Percentiles rank a stretch among this genome's conserved stretches.
phyloP scores from a whole-genome alignment of 768 basidiomycete genomes.

The Suillus placidus region DNA sequence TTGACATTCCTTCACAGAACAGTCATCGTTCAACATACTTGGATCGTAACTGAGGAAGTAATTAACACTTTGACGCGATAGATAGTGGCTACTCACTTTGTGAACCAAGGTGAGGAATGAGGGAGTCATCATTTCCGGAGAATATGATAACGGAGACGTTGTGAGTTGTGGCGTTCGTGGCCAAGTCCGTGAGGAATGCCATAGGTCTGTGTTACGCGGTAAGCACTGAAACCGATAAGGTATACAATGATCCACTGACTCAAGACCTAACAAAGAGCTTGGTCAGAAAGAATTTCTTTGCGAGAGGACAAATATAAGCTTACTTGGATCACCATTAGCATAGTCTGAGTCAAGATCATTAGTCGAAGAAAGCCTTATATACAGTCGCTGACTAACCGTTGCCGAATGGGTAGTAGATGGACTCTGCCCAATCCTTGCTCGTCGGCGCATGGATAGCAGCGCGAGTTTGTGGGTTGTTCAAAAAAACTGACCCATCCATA shows the following conservation, averaged over 20 bases:
- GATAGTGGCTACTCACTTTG: constrained; percentile 47
- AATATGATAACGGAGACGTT: constrained; percentile 57
- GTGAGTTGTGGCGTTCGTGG: constrained; percentile 59
- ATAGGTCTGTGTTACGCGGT: constrained; percentile 49
- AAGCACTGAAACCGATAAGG: constrained; percentile 8
- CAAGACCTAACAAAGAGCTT: constrained; percentile 29
- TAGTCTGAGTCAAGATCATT: constrained; percentile 19
- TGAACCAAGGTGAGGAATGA: constrained; percentile 63
- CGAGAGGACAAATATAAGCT: constrained; percentile 14
- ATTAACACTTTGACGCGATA: constrained; percentile 7
- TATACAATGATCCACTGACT: constrained; percentile 27
- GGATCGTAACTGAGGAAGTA: constrained; percentile 52
- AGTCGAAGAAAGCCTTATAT: not conserved
- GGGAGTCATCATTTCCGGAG: constrained; percentile 71
- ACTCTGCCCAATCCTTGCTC: constrained; percentile 48
- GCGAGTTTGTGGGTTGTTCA: constrained; percentile 62
- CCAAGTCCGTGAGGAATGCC: constrained; percentile 65
- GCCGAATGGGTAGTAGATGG: constrained; percentile 40
- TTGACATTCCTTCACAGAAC: constrained; percentile 9
- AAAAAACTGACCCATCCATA: constrained; percentile 55
- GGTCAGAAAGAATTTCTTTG: not conserved
- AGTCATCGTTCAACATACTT: constrained; percentile 36
- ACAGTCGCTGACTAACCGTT: constrained; percentile 23
- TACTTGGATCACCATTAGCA: constrained; percentile 35
- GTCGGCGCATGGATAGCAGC: constrained; percentile 70